Percentiles rank a stretch among this genome's conserved stretches.
These are phyloP conservation scores for Fusarium sp. DNA, from an alignment of 2,329 filamentous ascomycete species.

Conservation along the genomic window DNA sequence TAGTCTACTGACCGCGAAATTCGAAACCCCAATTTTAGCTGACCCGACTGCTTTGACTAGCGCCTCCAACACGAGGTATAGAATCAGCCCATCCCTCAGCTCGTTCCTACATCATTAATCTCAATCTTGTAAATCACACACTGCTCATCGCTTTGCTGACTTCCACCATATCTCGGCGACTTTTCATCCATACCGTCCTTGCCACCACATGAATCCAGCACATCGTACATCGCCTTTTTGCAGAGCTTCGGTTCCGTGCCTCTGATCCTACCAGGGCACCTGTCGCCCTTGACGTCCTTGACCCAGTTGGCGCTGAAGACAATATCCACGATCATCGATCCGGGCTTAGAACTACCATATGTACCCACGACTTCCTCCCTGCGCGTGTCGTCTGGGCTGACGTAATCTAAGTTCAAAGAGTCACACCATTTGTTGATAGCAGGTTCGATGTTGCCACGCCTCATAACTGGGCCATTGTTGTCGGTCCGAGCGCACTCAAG, in stretches of 20 bases:
- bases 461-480: not conserved
- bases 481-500: not conserved
- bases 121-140: conserved; percentile 10
- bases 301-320: not conserved
- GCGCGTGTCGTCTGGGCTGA: not conserved
- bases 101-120: conserved; percentile 16
- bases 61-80: too few relatives aligned
- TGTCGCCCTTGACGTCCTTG: not conserved
- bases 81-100: not conserved
- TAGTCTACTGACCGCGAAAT: not conserved
- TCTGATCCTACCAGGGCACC: not conserved
- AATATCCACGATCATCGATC: not conserved
- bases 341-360: not conserved
- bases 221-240: not conserved
- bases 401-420: not conserved
- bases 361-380: not conserved
- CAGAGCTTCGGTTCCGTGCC: not conserved
- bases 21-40: too few relatives aligned
- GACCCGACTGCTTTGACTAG: too few relatives aligned
- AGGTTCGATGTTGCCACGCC: not conserved
- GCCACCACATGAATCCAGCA: not conserved
- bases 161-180: conserved; percentile 2
- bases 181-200: not conserved
- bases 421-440: not conserved
- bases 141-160: conserved; percentile 9